Evolutionary conservation across 768 basidiomycete species (phyloP), one percentile per base, ranked within the genome.

Genomic region (Boletus speciosus): DNA sequence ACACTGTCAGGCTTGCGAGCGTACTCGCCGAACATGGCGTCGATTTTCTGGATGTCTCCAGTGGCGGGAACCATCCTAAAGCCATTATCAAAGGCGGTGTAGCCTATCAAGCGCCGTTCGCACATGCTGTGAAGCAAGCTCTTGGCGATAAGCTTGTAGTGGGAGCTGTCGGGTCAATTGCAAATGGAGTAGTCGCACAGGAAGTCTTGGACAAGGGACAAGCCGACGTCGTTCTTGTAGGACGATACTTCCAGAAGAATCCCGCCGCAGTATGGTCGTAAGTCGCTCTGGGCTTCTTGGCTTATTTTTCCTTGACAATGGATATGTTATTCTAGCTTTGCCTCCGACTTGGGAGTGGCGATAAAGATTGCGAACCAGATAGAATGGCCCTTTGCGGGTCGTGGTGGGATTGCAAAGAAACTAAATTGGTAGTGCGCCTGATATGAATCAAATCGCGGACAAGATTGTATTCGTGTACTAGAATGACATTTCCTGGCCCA

Each of bases 1-100:
- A 92, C 64, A 88, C 85, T 2, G 80, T 80, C 23, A 72, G 77
- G 32, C 72, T 91, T 23, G 80, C 83, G 2, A 71, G 74, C 16
- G 77, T 84, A 57, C 76, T 92, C 16, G 75, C 74, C 16, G 76
- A 80, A 14, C 77, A 82, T 41, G 88, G 88, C 6, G 79, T 92
- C 48, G 91, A 92, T 67, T 73, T 93, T 35, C 70, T 93, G 43
- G 90, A 93, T 59, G 79, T 88, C 35, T 86, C 84, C 5, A 76
- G 78, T 0, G 88, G 83, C 4, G 91, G 89, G 1, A 81, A 77
- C 48, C 72, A 77, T 53, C 65, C 75, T 1, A 60, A 63, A 40
- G 80, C 81, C 54, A 34, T 54, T 5, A 11, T 62, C 7, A 64
- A 60, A 16, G 14, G 15, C 1, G 57, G 54, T 2, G 9, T 68